Evolutionary conservation across 495 filamentous ascomycete species (phyloP), one percentile per base, ranked within the genome.

Genomic region (Aspergillus bertholletiae): DNA sequence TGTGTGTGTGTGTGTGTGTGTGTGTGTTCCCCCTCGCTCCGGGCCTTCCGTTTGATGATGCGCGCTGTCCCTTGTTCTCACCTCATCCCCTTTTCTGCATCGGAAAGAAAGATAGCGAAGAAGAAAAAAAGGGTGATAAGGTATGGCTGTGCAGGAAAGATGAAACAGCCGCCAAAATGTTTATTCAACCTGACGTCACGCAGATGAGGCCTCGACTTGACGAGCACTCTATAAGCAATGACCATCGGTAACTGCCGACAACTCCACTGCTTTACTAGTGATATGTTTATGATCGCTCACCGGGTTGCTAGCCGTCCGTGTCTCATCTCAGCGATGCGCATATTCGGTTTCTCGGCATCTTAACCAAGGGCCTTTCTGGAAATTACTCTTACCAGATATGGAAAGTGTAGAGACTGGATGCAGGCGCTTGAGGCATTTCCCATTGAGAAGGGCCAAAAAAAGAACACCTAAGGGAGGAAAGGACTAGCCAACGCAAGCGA

Each of bases 151-250:
- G 27, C 35, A 34, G 15, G 37, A 15, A 45, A n/a, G 37, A n/a
- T 58, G 50, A 58, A 44, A 54, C 49, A 46, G 45, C 27, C 46
- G 35, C 56, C 30, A 22, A 37, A 28, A n/a, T n/a, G n/a, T n/a
- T n/a, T 24, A 11, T n/a, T 18, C 27, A 34, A 35, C 15, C 27
- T 54, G 49, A 59, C 52, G 46, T 51, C 51, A 54, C 46, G 56
- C 56, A 54, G 56, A 59, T 54, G 56, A 59, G 39, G 51, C 46
- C 47, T 35, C n/a, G n/a, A 12, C n/a, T 12, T 13, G 27, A 13
- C 46, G 23, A 40, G n/a, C 37, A 5, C 2, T 40, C 13, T 9
- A 32, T 32, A 12, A 11, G 32, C 9, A 26, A 35, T 37, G 30
- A 18, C n/a, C 35, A 13, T 43, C 40, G 50, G 40, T 8, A 40